Conservation (phyloP, 768 basidiomycete genomes). For the Lentinula sp. region DNA sequence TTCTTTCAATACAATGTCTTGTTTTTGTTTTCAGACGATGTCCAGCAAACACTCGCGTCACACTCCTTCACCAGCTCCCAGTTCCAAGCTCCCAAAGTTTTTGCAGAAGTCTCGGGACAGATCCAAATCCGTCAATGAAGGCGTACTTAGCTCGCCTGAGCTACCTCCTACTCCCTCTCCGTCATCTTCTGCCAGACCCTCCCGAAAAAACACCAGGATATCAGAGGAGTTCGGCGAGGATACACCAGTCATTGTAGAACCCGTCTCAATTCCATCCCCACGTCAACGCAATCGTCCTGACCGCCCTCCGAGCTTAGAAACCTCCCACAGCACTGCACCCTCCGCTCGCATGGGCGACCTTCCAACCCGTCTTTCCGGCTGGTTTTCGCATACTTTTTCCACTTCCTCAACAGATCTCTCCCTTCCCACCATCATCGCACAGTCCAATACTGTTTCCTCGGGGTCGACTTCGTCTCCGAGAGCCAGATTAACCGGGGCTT, state of each 20-base stretch:
- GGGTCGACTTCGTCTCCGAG: constrained; percentile 19
- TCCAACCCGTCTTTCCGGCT: constrained; percentile 70
- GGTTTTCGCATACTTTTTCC: constrained; percentile 77
- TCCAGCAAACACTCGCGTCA: constrained; percentile 39
- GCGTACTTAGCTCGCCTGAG: constrained; percentile 33
- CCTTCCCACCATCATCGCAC: constrained; percentile 51
- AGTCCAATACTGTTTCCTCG: constrained; percentile 13
- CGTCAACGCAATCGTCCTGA: constrained; percentile 32
- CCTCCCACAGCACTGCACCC: constrained; percentile 44
- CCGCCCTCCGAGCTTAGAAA: constrained; percentile 34
- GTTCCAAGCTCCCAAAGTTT: constrained; percentile 61
- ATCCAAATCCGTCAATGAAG: constrained; percentile 45
- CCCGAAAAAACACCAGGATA: constrained; percentile 29
- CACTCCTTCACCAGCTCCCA: constrained; percentile 33
- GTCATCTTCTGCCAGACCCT: constrained; percentile 19
- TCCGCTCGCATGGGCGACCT: constrained; percentile 57
- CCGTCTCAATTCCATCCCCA: constrained; percentile 38
- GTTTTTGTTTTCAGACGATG: constrained; percentile 24
- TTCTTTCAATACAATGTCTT: constrained; percentile 1
- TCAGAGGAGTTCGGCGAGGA: constrained; percentile 30
- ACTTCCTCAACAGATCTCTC: constrained; percentile 68
- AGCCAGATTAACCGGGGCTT: constrained; percentile 21
- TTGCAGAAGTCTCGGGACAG: constrained; percentile 62
- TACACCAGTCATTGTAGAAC: constrained; percentile 64
- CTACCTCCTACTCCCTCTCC: constrained; percentile 21